Conservation (phyloP, 768 basidiomycete genomes). For the Lactarius akahatsu region DNA sequence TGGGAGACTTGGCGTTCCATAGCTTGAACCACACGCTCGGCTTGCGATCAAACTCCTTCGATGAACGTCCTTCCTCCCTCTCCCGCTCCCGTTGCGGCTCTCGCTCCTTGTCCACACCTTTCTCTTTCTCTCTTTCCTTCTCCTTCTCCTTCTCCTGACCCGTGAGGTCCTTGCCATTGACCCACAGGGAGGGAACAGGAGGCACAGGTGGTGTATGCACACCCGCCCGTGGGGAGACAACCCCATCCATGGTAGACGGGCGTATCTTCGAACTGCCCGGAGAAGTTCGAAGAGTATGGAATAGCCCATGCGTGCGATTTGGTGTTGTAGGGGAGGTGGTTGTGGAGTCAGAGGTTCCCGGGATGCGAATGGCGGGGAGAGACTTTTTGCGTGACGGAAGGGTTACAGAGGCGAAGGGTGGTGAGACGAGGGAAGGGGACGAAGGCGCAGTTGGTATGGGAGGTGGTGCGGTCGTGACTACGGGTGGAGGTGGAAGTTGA, state of each 20-base stretch:
- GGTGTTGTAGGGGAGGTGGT: slow-evolving; percentile 18
- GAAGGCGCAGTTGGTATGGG: slow-evolving; percentile 30
- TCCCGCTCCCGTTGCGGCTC: slow-evolving; percentile 34
- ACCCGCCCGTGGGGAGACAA: slow-evolving; percentile 29
- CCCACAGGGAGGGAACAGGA: slow-evolving; percentile 34
- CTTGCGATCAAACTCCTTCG: slow-evolving; percentile 43
- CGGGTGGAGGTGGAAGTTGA: background rate
- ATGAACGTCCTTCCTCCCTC: slow-evolving; percentile 35
- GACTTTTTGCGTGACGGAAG: slow-evolving; percentile 26
- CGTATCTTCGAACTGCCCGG: slow-evolving; percentile 28
- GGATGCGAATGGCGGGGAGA: slow-evolving; percentile 23
- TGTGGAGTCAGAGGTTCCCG: slow-evolving; percentile 24
- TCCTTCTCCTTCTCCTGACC: slow-evolving; percentile 36
- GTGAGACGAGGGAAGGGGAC: slow-evolving; percentile 29
- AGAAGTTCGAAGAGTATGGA: slow-evolving; percentile 26
- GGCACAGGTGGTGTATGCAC: slow-evolving; percentile 33
- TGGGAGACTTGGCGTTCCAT: slow-evolving; percentile 42
- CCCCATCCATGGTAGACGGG: slow-evolving; percentile 27
- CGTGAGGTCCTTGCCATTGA: slow-evolving; percentile 29
- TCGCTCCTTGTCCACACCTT: slow-evolving; percentile 36
- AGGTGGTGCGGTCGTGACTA: background rate
- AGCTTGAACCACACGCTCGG: slow-evolving; percentile 54
- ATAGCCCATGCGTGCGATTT: slow-evolving; percentile 24
- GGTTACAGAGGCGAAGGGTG: slow-evolving; percentile 19
- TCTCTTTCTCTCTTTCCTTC: slow-evolving; percentile 31